Base-by-base conservation (phyloP, 2,329 filamentous ascomycete genomes). In the Aureobasidium lini region DNA sequence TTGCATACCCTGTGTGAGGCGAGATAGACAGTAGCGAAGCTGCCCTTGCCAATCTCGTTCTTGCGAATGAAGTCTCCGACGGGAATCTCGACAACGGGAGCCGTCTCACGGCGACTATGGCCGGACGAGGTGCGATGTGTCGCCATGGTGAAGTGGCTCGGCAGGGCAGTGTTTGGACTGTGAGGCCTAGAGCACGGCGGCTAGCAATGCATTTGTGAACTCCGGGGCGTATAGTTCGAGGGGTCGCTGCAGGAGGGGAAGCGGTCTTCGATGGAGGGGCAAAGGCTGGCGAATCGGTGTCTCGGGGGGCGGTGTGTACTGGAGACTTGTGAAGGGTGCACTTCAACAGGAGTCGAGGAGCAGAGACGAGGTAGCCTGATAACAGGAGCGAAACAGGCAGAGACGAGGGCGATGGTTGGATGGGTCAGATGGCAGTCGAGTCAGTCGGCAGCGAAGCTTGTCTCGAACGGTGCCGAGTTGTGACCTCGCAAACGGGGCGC, bases 41-140 rank as follows among this genome's bases (percentile, higher is more conserved):
- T 97, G 63, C 94, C 94, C 77, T 94, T 94, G 64, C 94, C 94
- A 72, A 97, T 96, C 77, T 96, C 90, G 66, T 88, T 86, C 67
- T 91, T 84, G 69, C 93, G 86, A 68, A 83, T 82, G 75, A 95
- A 96, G 69, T 88, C 85, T 66, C 91, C 90, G 68, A 94, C 80
- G 47, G 75, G 71, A 66, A 67, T 71, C 65, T 68, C 72, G 69
- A 34, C 53, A 40, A 52, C 48, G 13, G 39, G 47, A 11, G 46
- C 29, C 23, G 23, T 23, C 39, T 52, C 40, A 28, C 47, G 39
- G n/a, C 46, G 40, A 9, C 57, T 23, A 11, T 54, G 50, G 7
- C 50, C 50, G 8, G 57, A 18, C 8, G 57, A 53, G 37, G 57
- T 18, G 34, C 54, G 54, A 23, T 57, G 47, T 39, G 57, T 28